Evolutionary conservation across 192 early-diverging fungal genomes (phyloP).

Genomic region (Dissophora ornata): DNA sequence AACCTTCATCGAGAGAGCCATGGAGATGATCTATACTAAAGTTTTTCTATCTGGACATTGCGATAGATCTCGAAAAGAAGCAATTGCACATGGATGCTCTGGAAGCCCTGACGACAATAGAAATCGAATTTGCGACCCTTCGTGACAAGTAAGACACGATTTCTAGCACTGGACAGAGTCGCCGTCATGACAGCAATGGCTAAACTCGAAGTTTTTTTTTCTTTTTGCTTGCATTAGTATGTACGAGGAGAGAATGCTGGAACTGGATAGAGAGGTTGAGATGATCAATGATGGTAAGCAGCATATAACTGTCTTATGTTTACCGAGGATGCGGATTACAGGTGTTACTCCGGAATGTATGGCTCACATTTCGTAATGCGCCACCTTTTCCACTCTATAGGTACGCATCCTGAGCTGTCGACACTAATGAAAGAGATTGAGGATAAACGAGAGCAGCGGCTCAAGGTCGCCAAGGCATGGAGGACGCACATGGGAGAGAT

Average conservation of each 20-base stretch:
- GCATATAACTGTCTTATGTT: too few species aligned
- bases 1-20: too few species aligned
- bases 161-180: not conserved
- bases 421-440: slow-evolving; percentile 64
- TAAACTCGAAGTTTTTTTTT: too few species aligned
- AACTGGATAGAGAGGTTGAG: slow-evolving; percentile 61
- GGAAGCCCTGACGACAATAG: slow-evolving; percentile 62
- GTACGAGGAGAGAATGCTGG: slow-evolving; percentile 66
- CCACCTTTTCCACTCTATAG: slow-evolving; percentile 29
- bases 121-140: slow-evolving; percentile 65
- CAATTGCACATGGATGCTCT: slow-evolving; percentile 60
- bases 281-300: slow-evolving; percentile 66
- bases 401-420: slow-evolving; percentile 65
- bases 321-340: too few species aligned
- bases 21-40: not conserved
- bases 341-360: too few species aligned
- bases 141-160: slow-evolving; percentile 60
- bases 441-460: slow-evolving; percentile 57
- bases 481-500: slow-evolving; percentile 54
- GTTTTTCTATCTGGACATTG: not conserved
- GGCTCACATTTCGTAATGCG: not conserved
- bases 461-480: slow-evolving; percentile 58
- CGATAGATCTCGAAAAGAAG: slow-evolving; percentile 58
- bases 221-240: too few species aligned
- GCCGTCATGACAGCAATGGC: not conserved